phyloP scores from a whole-genome alignment of 306 rosid genomes.

The Cicer arietinum region DNA sequence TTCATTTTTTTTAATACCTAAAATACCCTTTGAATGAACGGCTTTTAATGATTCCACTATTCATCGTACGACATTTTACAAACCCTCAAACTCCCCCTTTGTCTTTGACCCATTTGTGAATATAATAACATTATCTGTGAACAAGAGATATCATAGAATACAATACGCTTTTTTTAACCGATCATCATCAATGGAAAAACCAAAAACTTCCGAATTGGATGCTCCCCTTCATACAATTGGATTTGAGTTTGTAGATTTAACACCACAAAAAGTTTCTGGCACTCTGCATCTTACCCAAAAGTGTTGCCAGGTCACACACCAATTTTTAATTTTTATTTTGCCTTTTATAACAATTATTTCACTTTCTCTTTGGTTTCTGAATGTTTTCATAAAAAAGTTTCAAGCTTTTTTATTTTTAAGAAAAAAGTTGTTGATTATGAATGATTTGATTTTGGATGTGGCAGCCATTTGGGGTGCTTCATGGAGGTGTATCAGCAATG shows the following conservation, averaged over 20 bases:
- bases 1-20: neutral
- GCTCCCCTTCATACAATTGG: slow-evolving; percentile 67
- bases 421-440: too few species aligned
- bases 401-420: too few species aligned
- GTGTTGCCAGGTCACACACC: slow-evolving; percentile 67
- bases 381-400: neutral
- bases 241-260: slow-evolving; percentile 56
- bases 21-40: neutral
- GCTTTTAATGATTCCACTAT: too few species aligned
- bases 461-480: slow-evolving; percentile 95
- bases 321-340: neutral
- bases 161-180: too few species aligned
- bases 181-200: neutral
- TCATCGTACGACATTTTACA: too few species aligned
- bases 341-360: neutral
- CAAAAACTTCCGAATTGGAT: slow-evolving; percentile 61
- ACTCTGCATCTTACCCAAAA: slow-evolving; percentile 63
- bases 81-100: too few species aligned
- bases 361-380: neutral
- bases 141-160: too few species aligned
- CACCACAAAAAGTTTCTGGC: slow-evolving; percentile 71
- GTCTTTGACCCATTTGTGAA: too few species aligned
- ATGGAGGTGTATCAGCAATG: slow-evolving; percentile 97
- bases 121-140: too few species aligned
- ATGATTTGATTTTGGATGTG: slow-evolving; percentile 5